phyloP scores from a whole-genome alignment of 2,329 filamentous ascomycete species.

The Epicoccum sorghinum region DNA sequence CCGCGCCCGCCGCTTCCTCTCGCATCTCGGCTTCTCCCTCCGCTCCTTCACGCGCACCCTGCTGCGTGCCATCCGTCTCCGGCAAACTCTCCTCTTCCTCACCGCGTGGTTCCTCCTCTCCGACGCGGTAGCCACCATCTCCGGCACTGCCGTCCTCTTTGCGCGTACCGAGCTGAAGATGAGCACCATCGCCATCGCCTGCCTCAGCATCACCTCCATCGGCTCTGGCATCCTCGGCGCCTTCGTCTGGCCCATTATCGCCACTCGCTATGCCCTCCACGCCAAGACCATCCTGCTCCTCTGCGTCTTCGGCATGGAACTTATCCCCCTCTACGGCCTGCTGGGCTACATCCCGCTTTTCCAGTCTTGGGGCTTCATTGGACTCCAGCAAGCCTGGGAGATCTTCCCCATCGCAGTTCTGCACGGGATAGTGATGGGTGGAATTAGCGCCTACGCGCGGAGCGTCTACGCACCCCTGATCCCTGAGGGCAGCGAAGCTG shows the following conservation, averaged over 20 bases:
- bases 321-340: conserved; percentile 88
- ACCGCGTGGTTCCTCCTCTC: conserved; percentile 90
- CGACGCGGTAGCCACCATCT: conserved; percentile 90
- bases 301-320: conserved; percentile 83
- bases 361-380: conserved; percentile 72
- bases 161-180: conserved; percentile 90
- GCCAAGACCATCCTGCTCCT: conserved; percentile 84
- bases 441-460: conserved; percentile 85
- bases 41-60: conserved; percentile 79
- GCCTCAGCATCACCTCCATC: conserved; percentile 92
- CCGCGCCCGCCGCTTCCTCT: conserved; percentile 12
- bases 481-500: conserved; percentile 87
- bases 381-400: conserved; percentile 86
- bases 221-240: conserved; percentile 82
- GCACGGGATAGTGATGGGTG: conserved; percentile 88
- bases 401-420: conserved; percentile 88
- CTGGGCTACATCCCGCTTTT: conserved; percentile 82
- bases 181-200: conserved; percentile 80
- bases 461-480: conserved; percentile 89
- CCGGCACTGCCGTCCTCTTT: conserved; percentile 91
- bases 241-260: conserved; percentile 83
- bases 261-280: conserved; percentile 67
- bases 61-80: conserved; percentile 69
- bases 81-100: conserved; percentile 77
- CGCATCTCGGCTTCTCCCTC: conserved; percentile 74